Evolutionary conservation across 2,329 filamentous ascomycete species (phyloP).

Genomic region (Leptoxyphium fumago): DNA sequence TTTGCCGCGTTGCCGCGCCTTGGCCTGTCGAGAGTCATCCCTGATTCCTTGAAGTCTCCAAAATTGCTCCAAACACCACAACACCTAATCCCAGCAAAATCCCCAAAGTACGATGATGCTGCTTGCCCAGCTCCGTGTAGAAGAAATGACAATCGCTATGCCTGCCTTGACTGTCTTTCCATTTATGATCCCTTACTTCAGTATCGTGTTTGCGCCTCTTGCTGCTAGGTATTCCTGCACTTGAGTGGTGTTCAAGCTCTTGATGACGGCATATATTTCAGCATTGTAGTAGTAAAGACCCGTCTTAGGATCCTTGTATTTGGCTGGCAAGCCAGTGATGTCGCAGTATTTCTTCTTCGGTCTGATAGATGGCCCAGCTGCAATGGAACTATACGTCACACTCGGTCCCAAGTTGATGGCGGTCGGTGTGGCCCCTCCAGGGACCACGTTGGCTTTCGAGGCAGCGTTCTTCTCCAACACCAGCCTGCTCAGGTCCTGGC

Average conservation of each 20-base stretch:
- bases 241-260: conserved; percentile 63
- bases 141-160: too few species aligned
- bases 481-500: conserved; percentile 70
- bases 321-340: conserved; percentile 79
- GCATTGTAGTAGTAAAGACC: conserved; percentile 82
- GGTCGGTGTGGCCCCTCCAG: conserved; percentile 19
- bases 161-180: too few species aligned
- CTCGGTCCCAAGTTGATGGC: conserved; percentile 32
- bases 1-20: too few species aligned
- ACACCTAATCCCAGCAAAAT: too few species aligned
- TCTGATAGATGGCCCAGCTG: conserved; percentile 75
- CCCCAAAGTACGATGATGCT: too few species aligned
- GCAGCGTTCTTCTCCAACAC: conserved; percentile 66
- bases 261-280: conserved; percentile 77
- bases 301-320: conserved; percentile 91
- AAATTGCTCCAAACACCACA: too few species aligned
- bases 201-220: conserved; percentile 77
- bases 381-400: conserved; percentile 85
- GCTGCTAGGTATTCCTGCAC: conserved; percentile 82
- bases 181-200: conserved; percentile 49
- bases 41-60: too few species aligned
- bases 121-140: too few species aligned
- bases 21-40: too few species aligned
- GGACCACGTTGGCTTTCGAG: conserved; percentile 13
- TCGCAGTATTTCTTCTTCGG: conserved; percentile 84